Percentiles rank a stretch among this genome's conserved stretches.
Conservation (phyloP, 371 early-diverging fungal genomes). For the Dichotomocladium elegans region DNA sequence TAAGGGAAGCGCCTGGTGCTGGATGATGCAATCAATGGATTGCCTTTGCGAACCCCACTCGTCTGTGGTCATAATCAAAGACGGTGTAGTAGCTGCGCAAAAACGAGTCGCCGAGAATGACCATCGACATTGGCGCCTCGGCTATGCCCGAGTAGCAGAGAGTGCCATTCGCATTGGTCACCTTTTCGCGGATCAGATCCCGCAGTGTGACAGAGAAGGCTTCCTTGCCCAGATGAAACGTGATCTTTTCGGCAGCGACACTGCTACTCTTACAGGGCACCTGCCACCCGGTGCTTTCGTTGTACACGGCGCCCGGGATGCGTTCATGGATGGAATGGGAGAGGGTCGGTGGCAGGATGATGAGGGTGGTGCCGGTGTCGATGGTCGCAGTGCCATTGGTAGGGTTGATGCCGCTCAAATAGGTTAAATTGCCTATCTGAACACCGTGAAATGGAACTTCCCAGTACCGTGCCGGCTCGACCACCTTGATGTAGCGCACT, state of each 20-base stretch:
- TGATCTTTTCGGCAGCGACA: slow-evolving; percentile 1
- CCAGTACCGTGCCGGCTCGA: slow-evolving; percentile 30
- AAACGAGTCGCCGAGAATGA: slow-evolving; percentile 36
- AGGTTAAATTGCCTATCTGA: neutral
- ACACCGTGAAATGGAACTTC: slow-evolving; percentile 31
- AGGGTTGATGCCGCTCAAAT: slow-evolving; percentile 3
- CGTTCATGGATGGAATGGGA: slow-evolving; percentile 35
- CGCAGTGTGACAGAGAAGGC: slow-evolving; percentile 16
- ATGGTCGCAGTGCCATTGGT: slow-evolving; percentile 29
- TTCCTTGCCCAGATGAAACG: slow-evolving; percentile 18
- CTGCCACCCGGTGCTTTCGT: slow-evolving; percentile 38
- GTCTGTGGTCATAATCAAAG: slow-evolving; percentile 27
- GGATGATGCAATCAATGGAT: too few relatives aligned
- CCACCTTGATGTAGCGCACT: slow-evolving; percentile 23
- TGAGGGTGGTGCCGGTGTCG: slow-evolving; percentile 46
- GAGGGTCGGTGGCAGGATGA: slow-evolving; percentile 29
- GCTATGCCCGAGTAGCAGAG: slow-evolving; percentile 16
- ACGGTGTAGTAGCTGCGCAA: slow-evolving; percentile 35
- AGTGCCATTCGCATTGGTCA: neutral
- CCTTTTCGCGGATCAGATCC: slow-evolving; percentile 24
- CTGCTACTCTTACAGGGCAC: slow-evolving; percentile 30
- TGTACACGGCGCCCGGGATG: slow-evolving; percentile 43
- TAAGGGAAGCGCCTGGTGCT: too few relatives aligned
- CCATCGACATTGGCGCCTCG: slow-evolving; percentile 6
- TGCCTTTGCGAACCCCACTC: slow-evolving; percentile 28